Evolutionary conservation across 805 yeast species (phyloP).

Genomic region (Danielia oregonensis): DNA sequence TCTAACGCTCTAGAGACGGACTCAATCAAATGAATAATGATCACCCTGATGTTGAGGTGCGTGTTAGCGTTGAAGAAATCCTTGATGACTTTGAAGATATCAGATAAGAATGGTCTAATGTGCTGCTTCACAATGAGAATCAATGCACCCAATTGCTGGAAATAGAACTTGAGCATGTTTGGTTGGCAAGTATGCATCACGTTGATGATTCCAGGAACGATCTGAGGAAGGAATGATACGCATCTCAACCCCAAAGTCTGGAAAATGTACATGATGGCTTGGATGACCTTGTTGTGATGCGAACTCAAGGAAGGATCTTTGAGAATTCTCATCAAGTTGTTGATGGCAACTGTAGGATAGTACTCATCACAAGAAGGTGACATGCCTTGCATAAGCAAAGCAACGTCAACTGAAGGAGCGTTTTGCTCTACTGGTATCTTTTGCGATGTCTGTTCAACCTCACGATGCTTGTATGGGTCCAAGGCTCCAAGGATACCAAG

Average conservation of each 20-base stretch:
- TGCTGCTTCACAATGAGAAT: slow-evolving; percentile 84
- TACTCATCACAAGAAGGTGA: slow-evolving; percentile 92
- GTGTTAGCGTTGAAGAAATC: slow-evolving; percentile 57
- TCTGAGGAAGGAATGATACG: slow-evolving; percentile 82
- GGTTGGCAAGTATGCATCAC: slow-evolving; percentile 83
- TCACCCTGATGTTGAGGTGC: slow-evolving; percentile 62
- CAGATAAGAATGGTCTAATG: slow-evolving; percentile 75
- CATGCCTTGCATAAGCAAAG: slow-evolving; percentile 87
- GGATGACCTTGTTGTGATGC: slow-evolving; percentile 91
- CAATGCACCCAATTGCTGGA: slow-evolving; percentile 80
- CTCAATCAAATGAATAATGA: slow-evolving; percentile 77
- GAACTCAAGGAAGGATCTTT: slow-evolving; percentile 80
- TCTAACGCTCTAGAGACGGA: slow-evolving; percentile 81
- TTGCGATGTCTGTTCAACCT: slow-evolving; percentile 71
- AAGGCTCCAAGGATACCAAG: slow-evolving; percentile 94
- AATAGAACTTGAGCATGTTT: slow-evolving; percentile 78
- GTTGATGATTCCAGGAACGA: slow-evolving; percentile 79
- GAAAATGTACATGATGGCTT: slow-evolving; percentile 87
- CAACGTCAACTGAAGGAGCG: slow-evolving; percentile 87
- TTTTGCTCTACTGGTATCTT: slow-evolving; percentile 63
- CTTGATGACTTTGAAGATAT: slow-evolving; percentile 68
- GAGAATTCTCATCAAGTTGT: slow-evolving; percentile 75
- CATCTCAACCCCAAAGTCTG: slow-evolving; percentile 85
- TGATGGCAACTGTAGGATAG: slow-evolving; percentile 91
- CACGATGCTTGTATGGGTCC: slow-evolving; percentile 94